Evolutionary conservation across 2,329 filamentous ascomycete genomes (phyloP), one percentile per base, ranked within the genome.

Genomic region (Didymosphaeria variabile): DNA sequence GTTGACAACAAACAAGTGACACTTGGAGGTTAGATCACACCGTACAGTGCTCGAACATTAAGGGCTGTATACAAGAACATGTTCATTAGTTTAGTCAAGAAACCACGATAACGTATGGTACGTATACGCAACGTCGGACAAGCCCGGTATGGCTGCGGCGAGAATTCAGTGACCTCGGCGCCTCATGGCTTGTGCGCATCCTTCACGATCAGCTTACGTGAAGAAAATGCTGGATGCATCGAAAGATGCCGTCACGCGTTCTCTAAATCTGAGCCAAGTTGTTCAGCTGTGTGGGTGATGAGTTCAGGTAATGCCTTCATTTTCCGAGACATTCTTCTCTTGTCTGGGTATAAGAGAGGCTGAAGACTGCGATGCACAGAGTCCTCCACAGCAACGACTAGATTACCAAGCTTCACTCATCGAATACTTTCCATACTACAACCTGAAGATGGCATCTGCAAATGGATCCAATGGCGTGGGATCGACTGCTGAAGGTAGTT

Each of bases 121-220:
- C 26, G 26, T 29, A 29, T 4, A 29, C 26, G 26, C 26, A 29
- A 29, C 26, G 6, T 6, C 26, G 26, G 26, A 29, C 26, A 29
- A 29, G 26, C 26, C 26, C 26, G 26, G 26, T 29, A 29, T 29
- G 26, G 26, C 26, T 29, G 26, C 26, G 26, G 1, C 6, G 26
- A 29, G 26, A 4, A 4, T 29, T 29, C n/a, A 29, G 26, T 15
- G 31, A 51, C 19, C 23, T 4, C 31, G 13, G 15, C 26, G 49
- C 32, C 17, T 8, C 23, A 13, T 21, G 32, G n/a, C 46, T 47
- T 36, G 49, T 12, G 29, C 49, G 19, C 49, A 51, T 51, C 31
- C 49, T 51, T 38, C 31, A 23, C 32, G 10, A 50, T 51, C 31
- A 51, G 31, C 49, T 50, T 50, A 50, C 49, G 32, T 36, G 49